Conservation (phyloP, 2,329 filamentous ascomycete species). For the Colletotrichum liaoningense region DNA sequence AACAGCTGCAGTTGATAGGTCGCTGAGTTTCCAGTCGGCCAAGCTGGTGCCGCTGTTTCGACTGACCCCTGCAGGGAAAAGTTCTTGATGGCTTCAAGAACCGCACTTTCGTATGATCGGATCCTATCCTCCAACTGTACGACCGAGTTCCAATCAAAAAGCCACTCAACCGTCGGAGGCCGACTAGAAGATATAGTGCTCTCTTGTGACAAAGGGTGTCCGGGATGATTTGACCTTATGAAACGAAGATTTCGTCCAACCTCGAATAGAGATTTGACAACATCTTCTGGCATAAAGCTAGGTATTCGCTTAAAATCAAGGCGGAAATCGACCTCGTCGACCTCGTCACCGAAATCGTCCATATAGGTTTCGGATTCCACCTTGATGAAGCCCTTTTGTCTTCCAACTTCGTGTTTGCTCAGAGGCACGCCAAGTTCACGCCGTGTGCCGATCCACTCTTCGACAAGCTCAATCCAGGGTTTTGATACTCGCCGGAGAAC, state of each 20-base stretch:
- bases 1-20: slow-evolving; percentile 57
- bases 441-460: slow-evolving; percentile 80
- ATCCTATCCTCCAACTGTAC: slow-evolving; percentile 72
- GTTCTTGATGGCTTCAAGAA: slow-evolving; percentile 47
- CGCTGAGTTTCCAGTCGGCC: not conserved
- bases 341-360: slow-evolving; percentile 69
- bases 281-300: slow-evolving; percentile 76
- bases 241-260: slow-evolving; percentile 82
- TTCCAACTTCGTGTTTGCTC: slow-evolving; percentile 56
- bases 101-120: slow-evolving; percentile 59
- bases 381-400: slow-evolving; percentile 69
- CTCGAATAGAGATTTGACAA: slow-evolving; percentile 80
- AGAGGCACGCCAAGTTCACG: slow-evolving; percentile 66
- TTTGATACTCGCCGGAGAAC: slow-evolving; percentile 71
- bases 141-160: slow-evolving; percentile 78
- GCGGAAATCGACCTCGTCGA: slow-evolving; percentile 69
- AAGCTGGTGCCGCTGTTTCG: not conserved
- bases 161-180: slow-evolving; percentile 73
- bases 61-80: not conserved
- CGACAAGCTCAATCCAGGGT: slow-evolving; percentile 75
- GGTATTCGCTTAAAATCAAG: slow-evolving; percentile 76
- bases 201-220: slow-evolving; percentile 74
- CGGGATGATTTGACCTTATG: slow-evolving; percentile 75
- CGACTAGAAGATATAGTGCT: slow-evolving; percentile 57
- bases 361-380: slow-evolving; percentile 64